phyloP scores from a whole-genome alignment of 2,329 filamentous ascomycete genomes.

The Paecilomyces dactylethromorphus region DNA sequence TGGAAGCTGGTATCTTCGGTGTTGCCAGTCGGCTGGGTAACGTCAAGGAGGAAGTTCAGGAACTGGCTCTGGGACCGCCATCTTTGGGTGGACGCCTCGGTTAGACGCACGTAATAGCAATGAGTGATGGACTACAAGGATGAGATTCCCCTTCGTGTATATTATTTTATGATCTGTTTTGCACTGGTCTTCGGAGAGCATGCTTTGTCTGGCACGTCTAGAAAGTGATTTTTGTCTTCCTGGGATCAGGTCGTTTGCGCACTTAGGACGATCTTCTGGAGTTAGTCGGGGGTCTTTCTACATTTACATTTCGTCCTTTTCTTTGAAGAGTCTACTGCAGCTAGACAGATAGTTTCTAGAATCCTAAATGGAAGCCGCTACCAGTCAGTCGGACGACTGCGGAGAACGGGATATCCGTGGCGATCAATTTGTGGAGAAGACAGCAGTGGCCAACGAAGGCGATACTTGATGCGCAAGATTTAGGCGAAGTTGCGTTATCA shows the following conservation, averaged over 20 bases:
- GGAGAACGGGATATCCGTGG: background rate
- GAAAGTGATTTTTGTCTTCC: too few species aligned
- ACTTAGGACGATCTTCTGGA: background rate
- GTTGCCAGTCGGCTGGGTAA: conserved; percentile 56
- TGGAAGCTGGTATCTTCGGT: conserved; percentile 58
- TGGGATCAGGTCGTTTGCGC: background rate
- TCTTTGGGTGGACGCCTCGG: conserved; percentile 17
- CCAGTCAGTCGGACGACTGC: background rate
- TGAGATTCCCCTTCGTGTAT: background rate
- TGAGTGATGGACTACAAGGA: background rate
- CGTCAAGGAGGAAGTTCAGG: conserved; percentile 55
- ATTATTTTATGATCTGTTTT: background rate
- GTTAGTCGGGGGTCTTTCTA: background rate
- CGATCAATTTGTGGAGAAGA: background rate
- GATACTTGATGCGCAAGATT: background rate
- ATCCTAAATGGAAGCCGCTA: background rate
- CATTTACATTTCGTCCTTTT: background rate
- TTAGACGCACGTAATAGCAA: conserved; percentile 1
- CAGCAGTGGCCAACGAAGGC: background rate
- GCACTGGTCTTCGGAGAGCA: background rate
- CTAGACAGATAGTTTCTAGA: background rate
- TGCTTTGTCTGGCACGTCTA: background rate
- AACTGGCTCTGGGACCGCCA: conserved; percentile 43
- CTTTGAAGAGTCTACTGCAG: background rate
- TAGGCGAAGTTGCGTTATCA: background rate